Evolutionary conservation across 2,329 filamentous ascomycete species (phyloP).

Genomic region (Aspergillus pseudoviridinutans): DNA sequence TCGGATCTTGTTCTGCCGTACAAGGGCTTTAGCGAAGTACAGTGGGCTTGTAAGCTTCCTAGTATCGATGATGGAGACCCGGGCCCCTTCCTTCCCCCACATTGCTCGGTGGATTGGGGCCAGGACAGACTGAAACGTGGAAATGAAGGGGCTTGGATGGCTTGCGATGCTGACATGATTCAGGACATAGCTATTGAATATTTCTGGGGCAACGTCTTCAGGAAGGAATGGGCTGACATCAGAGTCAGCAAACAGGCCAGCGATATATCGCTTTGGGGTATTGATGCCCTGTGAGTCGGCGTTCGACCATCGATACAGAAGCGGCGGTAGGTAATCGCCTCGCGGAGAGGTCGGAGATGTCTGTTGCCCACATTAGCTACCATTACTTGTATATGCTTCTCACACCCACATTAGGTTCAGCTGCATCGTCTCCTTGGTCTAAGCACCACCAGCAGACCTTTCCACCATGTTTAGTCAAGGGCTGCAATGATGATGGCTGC

Average conservation of each 20-base stretch:
- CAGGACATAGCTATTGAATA: conserved; percentile 20
- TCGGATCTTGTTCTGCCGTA: conserved; percentile 11
- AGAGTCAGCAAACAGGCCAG: conserved; percentile 21
- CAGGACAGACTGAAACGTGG: conserved; percentile 22
- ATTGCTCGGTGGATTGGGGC: conserved; percentile 32
- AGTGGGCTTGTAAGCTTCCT: conserved; percentile 19
- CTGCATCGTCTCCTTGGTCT: conserved; percentile 5
- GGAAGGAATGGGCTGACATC: conserved; percentile 8
- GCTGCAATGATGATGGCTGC: background rate
- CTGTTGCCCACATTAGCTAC: background rate
- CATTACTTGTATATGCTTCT: background rate
- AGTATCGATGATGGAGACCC: conserved; percentile 29
- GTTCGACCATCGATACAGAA: conserved; percentile 35
- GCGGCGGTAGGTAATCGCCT: conserved; percentile 15
- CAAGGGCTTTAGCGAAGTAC: conserved; percentile 25
- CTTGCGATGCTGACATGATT: conserved; percentile 23
- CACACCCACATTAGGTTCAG: background rate
- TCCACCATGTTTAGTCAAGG: conserved; percentile 1
- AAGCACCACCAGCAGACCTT: conserved; percentile 23
- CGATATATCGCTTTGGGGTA: conserved; percentile 15
- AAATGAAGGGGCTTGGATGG: conserved; percentile 32
- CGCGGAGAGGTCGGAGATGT: background rate
- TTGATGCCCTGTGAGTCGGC: conserved; percentile 30
- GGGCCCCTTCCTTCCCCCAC: conserved; percentile 16
- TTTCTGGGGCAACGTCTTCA: conserved; percentile 3